Conservation (phyloP, 768 basidiomycete genomes). For the Termitomyces sp. region DNA sequence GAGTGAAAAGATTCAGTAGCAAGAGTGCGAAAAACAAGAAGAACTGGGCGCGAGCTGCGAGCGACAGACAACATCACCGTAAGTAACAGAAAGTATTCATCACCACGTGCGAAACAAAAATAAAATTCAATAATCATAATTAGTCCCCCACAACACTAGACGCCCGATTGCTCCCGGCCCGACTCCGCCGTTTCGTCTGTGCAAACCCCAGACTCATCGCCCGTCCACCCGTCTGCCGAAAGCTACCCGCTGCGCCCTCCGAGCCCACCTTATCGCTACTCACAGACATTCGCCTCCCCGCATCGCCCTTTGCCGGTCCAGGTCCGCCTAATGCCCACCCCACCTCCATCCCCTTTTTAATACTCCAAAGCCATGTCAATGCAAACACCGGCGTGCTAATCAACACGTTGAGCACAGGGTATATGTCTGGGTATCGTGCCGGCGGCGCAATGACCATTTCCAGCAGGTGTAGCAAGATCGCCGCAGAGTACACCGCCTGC, state of each 20-base stretch:
- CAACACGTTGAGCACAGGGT: slow-evolving; percentile 80
- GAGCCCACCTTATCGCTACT: not conserved
- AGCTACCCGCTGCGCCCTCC: slow-evolving; percentile 8
- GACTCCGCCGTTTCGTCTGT: not conserved
- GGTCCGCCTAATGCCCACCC: slow-evolving; percentile 75
- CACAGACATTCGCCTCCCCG: slow-evolving; percentile 4
- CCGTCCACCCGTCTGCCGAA: slow-evolving; percentile 19
- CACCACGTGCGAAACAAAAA: not conserved
- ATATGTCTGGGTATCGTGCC: slow-evolving; percentile 79
- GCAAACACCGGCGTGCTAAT: slow-evolving; percentile 78
- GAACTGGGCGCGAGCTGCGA: slow-evolving; percentile 16
- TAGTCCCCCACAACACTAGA: not conserved
- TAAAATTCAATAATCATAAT: too few relatives aligned
- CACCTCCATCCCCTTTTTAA: slow-evolving; percentile 75
- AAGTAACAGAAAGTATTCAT: not conserved
- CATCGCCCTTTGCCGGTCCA: slow-evolving; percentile 13
- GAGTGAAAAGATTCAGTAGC: slow-evolving; percentile 40
- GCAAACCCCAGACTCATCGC: slow-evolving; percentile 18
- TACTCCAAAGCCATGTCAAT: slow-evolving; percentile 86
- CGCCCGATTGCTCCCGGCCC: not conserved
- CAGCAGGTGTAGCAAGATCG: slow-evolving; percentile 54
- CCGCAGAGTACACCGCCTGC: slow-evolving; percentile 54
- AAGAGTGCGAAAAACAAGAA: slow-evolving; percentile 34
- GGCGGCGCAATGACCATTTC: slow-evolving; percentile 67
- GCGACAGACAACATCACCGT: slow-evolving; percentile 11